Percentiles rank a stretch among this genome's conserved stretches.
These are phyloP conservation scores for Teratosphaeria destructans DNA, from an alignment of 2,329 filamentous ascomycete species.

Conservation along the genomic window DNA sequence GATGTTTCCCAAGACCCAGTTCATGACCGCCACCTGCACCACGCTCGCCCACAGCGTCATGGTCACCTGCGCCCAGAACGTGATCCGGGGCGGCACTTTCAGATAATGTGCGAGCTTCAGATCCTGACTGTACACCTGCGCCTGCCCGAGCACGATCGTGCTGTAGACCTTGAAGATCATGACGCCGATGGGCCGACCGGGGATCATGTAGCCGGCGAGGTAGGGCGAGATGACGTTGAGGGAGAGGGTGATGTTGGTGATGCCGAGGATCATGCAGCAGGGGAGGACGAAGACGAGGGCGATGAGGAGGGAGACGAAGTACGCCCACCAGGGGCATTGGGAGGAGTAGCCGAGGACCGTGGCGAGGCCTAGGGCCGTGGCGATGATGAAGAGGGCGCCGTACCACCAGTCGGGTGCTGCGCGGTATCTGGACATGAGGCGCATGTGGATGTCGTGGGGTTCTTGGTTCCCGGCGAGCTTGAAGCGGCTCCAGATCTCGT, in stretches of 20 bases:
- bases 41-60: conserved; percentile 35
- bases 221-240: conserved; percentile 37
- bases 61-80: conserved; percentile 36
- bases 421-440: conserved; percentile 71
- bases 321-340: conserved; percentile 60
- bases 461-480: conserved; percentile 12
- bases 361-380: conserved; percentile 15
- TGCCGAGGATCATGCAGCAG: conserved; percentile 74
- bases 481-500: conserved; percentile 20
- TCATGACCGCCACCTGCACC: conserved; percentile 36
- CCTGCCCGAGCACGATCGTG: conserved; percentile 25
- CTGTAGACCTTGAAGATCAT: conserved; percentile 22
- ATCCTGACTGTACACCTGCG: conserved; percentile 4
- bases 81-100: conserved; percentile 32
- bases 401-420: conserved; percentile 70
- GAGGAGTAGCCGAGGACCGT: conserved; percentile 13
- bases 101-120: conserved; percentile 29
- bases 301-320: conserved; percentile 67
- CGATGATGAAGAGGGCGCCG: conserved; percentile 12
- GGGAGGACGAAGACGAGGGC: conserved; percentile 77
- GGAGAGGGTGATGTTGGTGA: conserved; percentile 44
- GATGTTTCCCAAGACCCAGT: conserved; percentile 36
- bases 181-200: conserved; percentile 27
- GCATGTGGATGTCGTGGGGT: conserved; percentile 47
- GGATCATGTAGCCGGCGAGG: conserved; percentile 41